These are phyloP conservation scores for Porphyrellus cyaneotinctus DNA, from an alignment of 768 basidiomycete genomes.

Conservation along the genomic window DNA sequence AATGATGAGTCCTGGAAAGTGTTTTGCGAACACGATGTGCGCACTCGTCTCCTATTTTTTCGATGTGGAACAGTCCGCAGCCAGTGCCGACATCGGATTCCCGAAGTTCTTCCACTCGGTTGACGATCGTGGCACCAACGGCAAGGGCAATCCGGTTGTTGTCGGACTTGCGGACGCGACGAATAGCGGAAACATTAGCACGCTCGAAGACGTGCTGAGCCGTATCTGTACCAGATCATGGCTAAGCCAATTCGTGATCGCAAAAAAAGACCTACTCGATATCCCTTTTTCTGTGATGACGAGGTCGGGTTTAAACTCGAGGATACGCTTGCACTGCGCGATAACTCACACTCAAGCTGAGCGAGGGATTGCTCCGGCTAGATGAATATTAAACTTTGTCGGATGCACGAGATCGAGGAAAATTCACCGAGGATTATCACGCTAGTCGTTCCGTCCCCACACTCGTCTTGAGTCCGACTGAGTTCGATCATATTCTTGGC, in stretches of 20 bases:
- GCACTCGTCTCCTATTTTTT: conserved; percentile 95
- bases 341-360: conserved; percentile 91
- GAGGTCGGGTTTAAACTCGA: conserved; percentile 93
- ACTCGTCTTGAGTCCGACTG: conserved; percentile 95
- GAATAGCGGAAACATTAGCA: conserved; percentile 86
- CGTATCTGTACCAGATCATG: conserved; percentile 51
- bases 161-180: conserved; percentile 97
- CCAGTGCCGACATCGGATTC: conserved; percentile 91
- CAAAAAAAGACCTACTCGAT: conserved; percentile 57
- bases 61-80: conserved; percentile 95
- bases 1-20: not conserved
- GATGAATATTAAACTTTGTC: not conserved
- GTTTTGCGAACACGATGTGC: conserved; percentile 6
- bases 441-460: conserved; percentile 97
- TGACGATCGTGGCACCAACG: too few species aligned
- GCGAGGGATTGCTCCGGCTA: conserved; percentile 92
- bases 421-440: conserved; percentile 82
- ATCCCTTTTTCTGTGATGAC: conserved; percentile 98
- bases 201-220: conserved; percentile 90
- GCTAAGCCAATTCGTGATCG: not conserved
- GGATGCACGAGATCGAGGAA: too few species aligned
- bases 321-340: conserved; percentile 71
- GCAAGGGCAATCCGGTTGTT: too few species aligned
- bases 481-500: conserved; percentile 99
- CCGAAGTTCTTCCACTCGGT: conserved; percentile 90